Base-by-base conservation (phyloP, 352 stramenopile species). In the Elongisporangium prolatum region DNA sequence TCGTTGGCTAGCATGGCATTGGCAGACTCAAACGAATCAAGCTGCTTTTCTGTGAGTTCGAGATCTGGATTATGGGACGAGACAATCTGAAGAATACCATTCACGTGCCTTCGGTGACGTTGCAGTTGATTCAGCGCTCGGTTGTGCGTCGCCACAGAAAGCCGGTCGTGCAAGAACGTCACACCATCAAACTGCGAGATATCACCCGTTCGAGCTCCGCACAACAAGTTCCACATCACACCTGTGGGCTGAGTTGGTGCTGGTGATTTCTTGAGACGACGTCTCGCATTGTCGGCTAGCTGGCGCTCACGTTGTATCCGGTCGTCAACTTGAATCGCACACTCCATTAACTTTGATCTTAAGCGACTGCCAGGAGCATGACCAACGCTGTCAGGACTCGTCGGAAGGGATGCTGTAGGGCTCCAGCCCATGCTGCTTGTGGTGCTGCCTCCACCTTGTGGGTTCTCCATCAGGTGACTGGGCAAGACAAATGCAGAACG, bases 1-100 rank as follows among this genome's bases (percentile, higher is more conserved):
- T 95, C 83, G 59, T 88, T 83, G 0, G 64, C 72, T 34, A 95
- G 65, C 80, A 92, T 90, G 1, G 72, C 72, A 37, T 86, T 69
- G 4, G 78, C 76, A 13, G 64, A 72, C 55, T 92, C 81, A 28
- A 95, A 91, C 56, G 85, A 90, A 59, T 92, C 83, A 5, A 95
- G 71, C 54, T 95, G 83, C 51, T 85, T 77, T 57, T 91, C 82
- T 1, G 85, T 92, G 22, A 95, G 77, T 56, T 84, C 69, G 40
- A 93, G 57, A 53, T 95, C 85, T 1, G 82, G 80, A 54, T 91
- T 90, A 54, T 93, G 85, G 50, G 74, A 84, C 11, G 69, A 86
- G 52, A 93, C 78, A 37, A 93, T 92, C 69, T 95, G 75, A 25
- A 93, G 72, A 51, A 95, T 88, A 5, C 85, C 77, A 47, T 74